Evolutionary conservation across 768 basidiomycete genomes (phyloP).

Genomic region (Postia placenta): DNA sequence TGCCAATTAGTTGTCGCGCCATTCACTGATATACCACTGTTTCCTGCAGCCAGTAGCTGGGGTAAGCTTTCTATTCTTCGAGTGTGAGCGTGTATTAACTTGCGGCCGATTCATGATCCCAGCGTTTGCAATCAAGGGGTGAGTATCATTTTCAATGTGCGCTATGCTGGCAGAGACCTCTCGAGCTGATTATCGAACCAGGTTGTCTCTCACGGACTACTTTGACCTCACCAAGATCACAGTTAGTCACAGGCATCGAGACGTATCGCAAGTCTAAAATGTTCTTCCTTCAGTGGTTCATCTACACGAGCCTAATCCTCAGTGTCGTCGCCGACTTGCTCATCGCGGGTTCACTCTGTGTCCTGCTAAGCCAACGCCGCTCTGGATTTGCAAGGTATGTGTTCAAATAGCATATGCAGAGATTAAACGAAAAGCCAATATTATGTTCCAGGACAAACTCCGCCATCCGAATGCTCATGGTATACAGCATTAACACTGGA

Average conservation of each 20-base stretch:
- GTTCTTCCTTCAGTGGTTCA: not conserved
- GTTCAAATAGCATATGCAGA: no score
- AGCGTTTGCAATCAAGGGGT: not conserved
- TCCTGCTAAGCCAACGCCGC: slow-evolving; percentile 10
- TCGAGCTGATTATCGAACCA: no score
- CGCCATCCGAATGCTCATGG: slow-evolving; percentile 15
- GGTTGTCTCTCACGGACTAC: not conserved
- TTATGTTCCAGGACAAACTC: slow-evolving; percentile 21
- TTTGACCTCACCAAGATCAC: not conserved
- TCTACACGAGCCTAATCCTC: slow-evolving; percentile 9
- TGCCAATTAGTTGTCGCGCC: not conserved
- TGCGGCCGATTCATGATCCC: not conserved
- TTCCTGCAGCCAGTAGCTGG: not conserved
- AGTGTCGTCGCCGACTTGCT: slow-evolving; percentile 17
- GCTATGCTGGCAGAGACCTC: not conserved
- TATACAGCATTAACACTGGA: slow-evolving; percentile 22
- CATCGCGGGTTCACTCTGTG: slow-evolving; percentile 18
- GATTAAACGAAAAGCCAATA: no score
- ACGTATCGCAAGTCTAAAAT: not conserved
- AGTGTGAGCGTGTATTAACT: not conserved
- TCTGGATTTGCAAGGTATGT: slow-evolving; percentile 4
- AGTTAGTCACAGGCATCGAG: not conserved
- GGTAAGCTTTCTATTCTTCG: not conserved
- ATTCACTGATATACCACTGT: not conserved
- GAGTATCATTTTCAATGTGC: not conserved